Percentiles rank a stretch among this genome's conserved stretches.
Conservation (phyloP, 2,329 filamentous ascomycete species). For the Verruconis gallopava region DNA sequence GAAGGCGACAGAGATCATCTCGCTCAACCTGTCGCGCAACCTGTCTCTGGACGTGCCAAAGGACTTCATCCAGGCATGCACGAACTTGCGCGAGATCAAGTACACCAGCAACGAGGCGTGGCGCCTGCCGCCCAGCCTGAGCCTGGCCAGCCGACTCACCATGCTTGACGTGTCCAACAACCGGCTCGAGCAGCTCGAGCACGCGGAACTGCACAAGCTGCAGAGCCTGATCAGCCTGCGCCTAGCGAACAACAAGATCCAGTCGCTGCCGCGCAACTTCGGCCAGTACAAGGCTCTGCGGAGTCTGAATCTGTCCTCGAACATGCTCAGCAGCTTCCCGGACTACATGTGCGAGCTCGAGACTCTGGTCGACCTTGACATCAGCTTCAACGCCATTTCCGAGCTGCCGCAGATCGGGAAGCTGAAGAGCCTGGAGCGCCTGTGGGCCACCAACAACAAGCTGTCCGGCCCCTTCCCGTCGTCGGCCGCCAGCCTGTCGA, state of each 20-base stretch:
- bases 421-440: constrained; percentile 66
- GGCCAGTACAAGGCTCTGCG: constrained; percentile 65
- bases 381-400: constrained; percentile 89
- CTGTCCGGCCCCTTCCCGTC: constrained; percentile 62
- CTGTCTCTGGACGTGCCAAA: constrained; percentile 83
- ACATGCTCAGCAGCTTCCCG: constrained; percentile 76
- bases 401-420: constrained; percentile 68
- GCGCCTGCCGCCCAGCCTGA: constrained; percentile 70
- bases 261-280: constrained; percentile 68
- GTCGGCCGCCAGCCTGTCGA: constrained; percentile 59
- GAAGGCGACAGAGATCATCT: constrained; percentile 84
- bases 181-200: constrained; percentile 71
- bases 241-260: constrained; percentile 83
- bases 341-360: constrained; percentile 70
- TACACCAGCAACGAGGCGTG: constrained; percentile 90
- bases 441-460: constrained; percentile 93
- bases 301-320: constrained; percentile 84
- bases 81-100: constrained; percentile 85
- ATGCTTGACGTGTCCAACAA: constrained; percentile 95
- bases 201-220: constrained; percentile 66
- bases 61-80: constrained; percentile 91
- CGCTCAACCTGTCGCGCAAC: constrained; percentile 85
- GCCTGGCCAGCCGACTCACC: constrained; percentile 66
- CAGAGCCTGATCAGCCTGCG: constrained; percentile 75
- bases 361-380: constrained; percentile 79